Conservation (phyloP, 495 filamentous ascomycete species). For the Penicillium coprophilum region DNA sequence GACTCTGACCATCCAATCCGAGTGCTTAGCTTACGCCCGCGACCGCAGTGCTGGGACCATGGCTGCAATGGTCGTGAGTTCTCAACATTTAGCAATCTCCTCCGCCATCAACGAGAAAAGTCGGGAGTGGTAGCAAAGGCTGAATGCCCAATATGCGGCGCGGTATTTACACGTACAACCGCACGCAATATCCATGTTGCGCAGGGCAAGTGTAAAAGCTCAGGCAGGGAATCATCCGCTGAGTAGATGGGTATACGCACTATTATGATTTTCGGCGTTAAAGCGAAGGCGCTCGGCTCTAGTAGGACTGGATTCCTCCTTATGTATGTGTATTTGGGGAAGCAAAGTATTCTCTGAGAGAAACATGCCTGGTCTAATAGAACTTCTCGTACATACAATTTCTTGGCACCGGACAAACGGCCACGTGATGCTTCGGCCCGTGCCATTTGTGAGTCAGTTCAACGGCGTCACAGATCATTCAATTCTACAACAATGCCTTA, state of each 20-base stretch:
- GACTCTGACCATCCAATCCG: conserved; percentile 57
- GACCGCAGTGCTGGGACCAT: conserved; percentile 94
- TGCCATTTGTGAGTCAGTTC: conserved; percentile 13
- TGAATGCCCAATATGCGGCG: conserved; percentile 81
- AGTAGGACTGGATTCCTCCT: background rate
- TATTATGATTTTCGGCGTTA: conserved; percentile 6
- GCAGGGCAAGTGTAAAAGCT: conserved; percentile 82
- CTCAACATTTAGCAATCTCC: conserved; percentile 91
- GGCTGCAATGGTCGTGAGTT: conserved; percentile 93
- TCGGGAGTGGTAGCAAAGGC: conserved; percentile 85
- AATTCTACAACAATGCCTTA: conserved; percentile 1
- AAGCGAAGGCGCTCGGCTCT: background rate
- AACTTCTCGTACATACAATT: background rate
- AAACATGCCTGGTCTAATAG: background rate
- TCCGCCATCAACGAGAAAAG: conserved; percentile 91
- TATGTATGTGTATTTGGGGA: background rate
- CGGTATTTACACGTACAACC: conserved; percentile 88
- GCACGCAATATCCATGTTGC: conserved; percentile 85
- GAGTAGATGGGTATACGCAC: conserved; percentile 21
- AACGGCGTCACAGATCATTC: conserved; percentile 4
- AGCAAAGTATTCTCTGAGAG: background rate
- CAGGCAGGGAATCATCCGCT: conserved; percentile 29
- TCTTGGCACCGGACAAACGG: background rate
- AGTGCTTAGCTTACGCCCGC: conserved; percentile 72
- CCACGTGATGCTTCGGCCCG: conserved; percentile 8